phyloP scores from a whole-genome alignment of 2,329 filamentous ascomycete species.

The Neonectria ditissima region DNA sequence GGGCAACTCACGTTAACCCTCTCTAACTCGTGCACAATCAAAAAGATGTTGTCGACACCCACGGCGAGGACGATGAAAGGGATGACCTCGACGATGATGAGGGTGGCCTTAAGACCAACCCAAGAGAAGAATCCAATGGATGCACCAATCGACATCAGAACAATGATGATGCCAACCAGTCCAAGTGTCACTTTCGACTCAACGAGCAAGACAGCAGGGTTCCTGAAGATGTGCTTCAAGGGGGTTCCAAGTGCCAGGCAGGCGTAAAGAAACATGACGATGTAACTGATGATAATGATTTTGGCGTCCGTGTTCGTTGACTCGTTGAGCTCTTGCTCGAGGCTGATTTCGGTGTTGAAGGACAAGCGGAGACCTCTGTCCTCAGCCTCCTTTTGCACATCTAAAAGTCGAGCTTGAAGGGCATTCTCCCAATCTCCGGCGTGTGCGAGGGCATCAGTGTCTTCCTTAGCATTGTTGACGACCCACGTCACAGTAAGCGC shows the following conservation, averaged over 20 bases:
- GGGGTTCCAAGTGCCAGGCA: constrained; percentile 93
- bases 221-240: constrained; percentile 79
- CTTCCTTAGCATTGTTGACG: constrained; percentile 85
- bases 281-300: constrained; percentile 95
- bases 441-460: constrained; percentile 73
- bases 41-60: constrained; percentile 98
- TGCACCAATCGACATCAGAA: constrained; percentile 95
- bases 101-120: constrained; percentile 89
- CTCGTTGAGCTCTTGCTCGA: constrained; percentile 97
- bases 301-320: constrained; percentile 98
- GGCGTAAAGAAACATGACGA: constrained; percentile 99
- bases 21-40: constrained; percentile 98
- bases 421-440: constrained; percentile 92
- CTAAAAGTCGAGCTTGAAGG: constrained; percentile 78
- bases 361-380: constrained; percentile 86
- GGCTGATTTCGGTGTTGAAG: constrained; percentile 94
- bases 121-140: constrained; percentile 96
- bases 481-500: constrained; percentile 96
- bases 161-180: constrained; percentile 93
- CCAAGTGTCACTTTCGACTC: constrained; percentile 97
- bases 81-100: constrained; percentile 99
- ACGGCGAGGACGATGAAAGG: constrained; percentile 97
- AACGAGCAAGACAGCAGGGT: constrained; percentile 86
- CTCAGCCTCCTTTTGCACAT: constrained; percentile 83
- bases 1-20: constrained; percentile 92